Evolutionary conservation across 1,139 yeast genomes (phyloP).

Genomic region (Candida anutae): DNA sequence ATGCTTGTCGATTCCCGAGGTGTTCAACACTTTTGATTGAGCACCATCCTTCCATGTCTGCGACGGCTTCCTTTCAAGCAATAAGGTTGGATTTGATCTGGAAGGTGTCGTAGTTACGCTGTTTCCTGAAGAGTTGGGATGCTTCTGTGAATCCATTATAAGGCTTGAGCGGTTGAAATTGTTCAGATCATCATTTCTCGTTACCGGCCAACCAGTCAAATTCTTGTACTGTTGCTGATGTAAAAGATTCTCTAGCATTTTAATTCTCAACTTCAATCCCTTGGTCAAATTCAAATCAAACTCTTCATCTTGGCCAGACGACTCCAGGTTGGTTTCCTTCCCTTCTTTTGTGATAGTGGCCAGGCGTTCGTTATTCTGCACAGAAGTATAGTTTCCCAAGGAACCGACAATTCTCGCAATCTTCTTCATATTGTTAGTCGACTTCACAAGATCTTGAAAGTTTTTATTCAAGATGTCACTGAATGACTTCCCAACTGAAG

Average conservation of each 20-base stretch:
- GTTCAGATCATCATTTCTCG: slow-evolving; percentile 1
- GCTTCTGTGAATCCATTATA: slow-evolving; percentile 9
- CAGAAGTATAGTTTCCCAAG: slow-evolving; percentile 22
- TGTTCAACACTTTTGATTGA: slow-evolving; percentile 21
- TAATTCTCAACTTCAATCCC: slow-evolving; percentile 53
- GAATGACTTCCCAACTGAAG: slow-evolving; percentile 19
- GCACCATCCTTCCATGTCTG: slow-evolving; percentile 4
- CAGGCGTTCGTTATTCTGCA: slow-evolving; percentile 8
- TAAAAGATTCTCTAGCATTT: slow-evolving; percentile 54
- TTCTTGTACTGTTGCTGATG: slow-evolving; percentile 61
- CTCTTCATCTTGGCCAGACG: slow-evolving; percentile 11
- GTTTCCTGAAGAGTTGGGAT: slow-evolving; percentile 2
- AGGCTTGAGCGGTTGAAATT: slow-evolving; percentile 12
- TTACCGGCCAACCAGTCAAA: slow-evolving; percentile 49
- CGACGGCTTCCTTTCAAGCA: slow-evolving; percentile 12
- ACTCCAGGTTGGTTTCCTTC: slow-evolving; percentile 1
- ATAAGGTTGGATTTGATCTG: slow-evolving; percentile 15
- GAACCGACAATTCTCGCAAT: slow-evolving; percentile 29
- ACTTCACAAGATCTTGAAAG: slow-evolving; percentile 35
- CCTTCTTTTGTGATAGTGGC: slow-evolving; percentile 2
- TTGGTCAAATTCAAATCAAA: slow-evolving; percentile 34
- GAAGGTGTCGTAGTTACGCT: slow-evolving; percentile 2
- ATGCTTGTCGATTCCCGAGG: slow-evolving; percentile 37
- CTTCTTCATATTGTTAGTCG: slow-evolving; percentile 32
- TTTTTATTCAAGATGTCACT: slow-evolving; percentile 38